These are phyloP conservation scores for Glonium stellatum DNA, from an alignment of 495 filamentous ascomycete species.

Conservation along the genomic window DNA sequence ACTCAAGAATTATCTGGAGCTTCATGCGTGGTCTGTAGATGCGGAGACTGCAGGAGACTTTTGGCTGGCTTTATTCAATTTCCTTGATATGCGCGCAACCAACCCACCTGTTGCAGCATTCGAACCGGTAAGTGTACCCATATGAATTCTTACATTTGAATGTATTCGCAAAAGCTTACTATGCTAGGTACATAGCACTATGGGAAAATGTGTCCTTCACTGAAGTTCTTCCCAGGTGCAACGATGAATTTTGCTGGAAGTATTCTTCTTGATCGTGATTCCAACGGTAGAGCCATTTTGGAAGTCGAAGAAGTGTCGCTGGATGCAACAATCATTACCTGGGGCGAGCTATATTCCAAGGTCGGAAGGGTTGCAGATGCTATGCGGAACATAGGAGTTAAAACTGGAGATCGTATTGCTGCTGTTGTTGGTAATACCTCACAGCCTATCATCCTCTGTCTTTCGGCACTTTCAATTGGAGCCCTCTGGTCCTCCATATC, in stretches of 20 bases:
- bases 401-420: constrained; percentile 1
- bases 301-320: neutral
- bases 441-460: constrained; percentile 3
- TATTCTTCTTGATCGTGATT: neutral
- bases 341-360: neutral
- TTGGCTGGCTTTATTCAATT: neutral
- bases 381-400: neutral
- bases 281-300: constrained; percentile 1
- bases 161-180: neutral
- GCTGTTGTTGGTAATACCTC: neutral
- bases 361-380: neutral
- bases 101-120: neutral
- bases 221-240: neutral
- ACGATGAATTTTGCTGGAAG: constrained; percentile 1
- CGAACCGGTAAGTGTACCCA: neutral
- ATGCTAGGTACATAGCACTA: neutral
- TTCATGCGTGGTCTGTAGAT: neutral
- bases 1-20: neutral
- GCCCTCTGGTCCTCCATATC: constrained; percentile 6
- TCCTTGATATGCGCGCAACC: constrained; percentile 1
- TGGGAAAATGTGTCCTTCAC: neutral
- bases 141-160: neutral
- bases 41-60: neutral
- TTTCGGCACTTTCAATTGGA: constrained; percentile 1
- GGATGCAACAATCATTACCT: neutral